phyloP scores from a whole-genome alignment of 108 stramenopile genomes.

The Skeletonema costatum region DNA sequence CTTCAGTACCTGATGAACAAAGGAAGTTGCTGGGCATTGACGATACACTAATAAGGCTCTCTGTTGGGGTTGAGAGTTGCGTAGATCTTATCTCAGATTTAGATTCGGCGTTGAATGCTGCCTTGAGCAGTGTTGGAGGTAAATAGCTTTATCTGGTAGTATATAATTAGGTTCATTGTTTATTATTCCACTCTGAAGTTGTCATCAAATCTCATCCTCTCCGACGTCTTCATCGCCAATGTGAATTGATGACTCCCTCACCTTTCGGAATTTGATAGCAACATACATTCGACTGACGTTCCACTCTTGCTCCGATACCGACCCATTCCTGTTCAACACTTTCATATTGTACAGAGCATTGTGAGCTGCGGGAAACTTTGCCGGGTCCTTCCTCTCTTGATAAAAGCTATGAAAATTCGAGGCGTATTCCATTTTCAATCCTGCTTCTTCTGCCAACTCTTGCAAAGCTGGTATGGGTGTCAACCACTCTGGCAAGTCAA shows the following conservation, averaged over 20 bases:
- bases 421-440: conserved; percentile 75
- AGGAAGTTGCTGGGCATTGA: conserved; percentile 62
- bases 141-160: neutral
- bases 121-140: neutral
- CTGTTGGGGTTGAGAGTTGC: conserved; percentile 68
- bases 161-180: neutral
- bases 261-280: conserved; percentile 89
- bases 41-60: conserved; percentile 67
- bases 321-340: conserved; percentile 76
- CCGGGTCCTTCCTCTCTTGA: conserved; percentile 62
- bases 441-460: conserved; percentile 70
- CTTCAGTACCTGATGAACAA: conserved; percentile 69
- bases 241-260: conserved; percentile 67
- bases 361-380: conserved; percentile 57
- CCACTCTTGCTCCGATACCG: conserved; percentile 86
- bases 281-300: conserved; percentile 84
- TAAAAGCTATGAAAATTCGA: conserved; percentile 89
- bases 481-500: conserved; percentile 89
- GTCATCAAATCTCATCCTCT: conserved; percentile 49
- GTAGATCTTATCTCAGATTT: conserved; percentile 66
- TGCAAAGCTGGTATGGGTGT: conserved; percentile 74
- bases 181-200: neutral
- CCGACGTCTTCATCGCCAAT: conserved; percentile 68
- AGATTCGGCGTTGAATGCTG: conserved; percentile 43
- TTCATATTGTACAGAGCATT: conserved; percentile 86